Evolutionary conservation across 2,329 filamentous ascomycete species (phyloP).

Genomic region (Akanthomyces muscarius): DNA sequence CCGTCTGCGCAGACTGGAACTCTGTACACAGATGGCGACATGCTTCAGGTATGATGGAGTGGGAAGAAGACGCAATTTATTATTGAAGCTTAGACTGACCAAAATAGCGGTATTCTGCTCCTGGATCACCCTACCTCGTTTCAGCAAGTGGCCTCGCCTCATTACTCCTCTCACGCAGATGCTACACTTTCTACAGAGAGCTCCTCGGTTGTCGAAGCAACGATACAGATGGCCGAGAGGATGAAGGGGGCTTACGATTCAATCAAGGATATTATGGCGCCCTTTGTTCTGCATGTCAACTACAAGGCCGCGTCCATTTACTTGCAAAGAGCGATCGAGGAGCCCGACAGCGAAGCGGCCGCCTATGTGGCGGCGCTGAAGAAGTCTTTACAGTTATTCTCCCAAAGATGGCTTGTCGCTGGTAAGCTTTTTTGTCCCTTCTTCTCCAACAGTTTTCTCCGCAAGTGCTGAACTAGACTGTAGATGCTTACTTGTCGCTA

Average conservation of each 20-base stretch:
- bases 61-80: not conserved
- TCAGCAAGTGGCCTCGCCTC: not conserved
- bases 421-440: not conserved
- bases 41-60: slow-evolving; percentile 19
- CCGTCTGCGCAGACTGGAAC: slow-evolving; percentile 15
- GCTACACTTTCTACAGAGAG: not conserved
- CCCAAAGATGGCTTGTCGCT: slow-evolving; percentile 5
- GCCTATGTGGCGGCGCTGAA: not conserved
- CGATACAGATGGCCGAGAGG: slow-evolving; percentile 6
- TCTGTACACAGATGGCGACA: slow-evolving; percentile 21
- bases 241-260: not conserved
- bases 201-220: not conserved
- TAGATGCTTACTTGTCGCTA: slow-evolving; percentile 3
- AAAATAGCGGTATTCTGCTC: slow-evolving; percentile 3
- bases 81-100: not conserved
- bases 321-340: not conserved
- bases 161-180: not conserved
- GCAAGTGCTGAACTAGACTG: not conserved
- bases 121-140: slow-evolving; percentile 1
- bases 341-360: not conserved
- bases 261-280: not conserved
- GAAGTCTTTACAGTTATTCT: not conserved
- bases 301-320: slow-evolving; percentile 12
- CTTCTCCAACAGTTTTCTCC: no score
- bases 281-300: slow-evolving; percentile 11